Evolutionary conservation across 805 yeast species (phyloP).

Genomic region (Sugiyamaella smithiae): DNA sequence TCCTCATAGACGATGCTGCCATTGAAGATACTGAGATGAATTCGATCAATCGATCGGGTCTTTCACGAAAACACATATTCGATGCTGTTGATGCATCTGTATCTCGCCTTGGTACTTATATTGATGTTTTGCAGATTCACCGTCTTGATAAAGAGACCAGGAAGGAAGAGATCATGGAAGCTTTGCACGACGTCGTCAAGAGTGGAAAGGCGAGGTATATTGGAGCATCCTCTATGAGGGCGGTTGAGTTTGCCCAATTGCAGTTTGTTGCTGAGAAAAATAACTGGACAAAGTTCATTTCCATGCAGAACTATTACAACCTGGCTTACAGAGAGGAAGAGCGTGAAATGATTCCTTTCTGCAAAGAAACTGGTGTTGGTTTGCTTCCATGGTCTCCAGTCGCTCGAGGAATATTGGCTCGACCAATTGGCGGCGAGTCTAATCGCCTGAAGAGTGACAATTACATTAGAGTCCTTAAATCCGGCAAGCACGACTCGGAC

Average conservation of each 20-base stretch:
- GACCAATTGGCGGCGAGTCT: constrained; percentile 37
- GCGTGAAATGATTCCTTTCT: constrained; percentile 58
- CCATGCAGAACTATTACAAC: constrained; percentile 60
- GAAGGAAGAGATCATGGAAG: constrained; percentile 53
- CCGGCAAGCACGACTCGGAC: constrained; percentile 4
- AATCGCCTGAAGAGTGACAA: constrained; percentile 3
- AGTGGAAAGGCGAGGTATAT: constrained; percentile 51
- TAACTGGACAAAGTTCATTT: constrained; percentile 57
- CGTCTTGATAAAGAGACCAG: constrained; percentile 50
- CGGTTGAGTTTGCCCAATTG: constrained; percentile 49
- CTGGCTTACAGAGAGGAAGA: constrained; percentile 62
- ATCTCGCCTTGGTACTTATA: constrained; percentile 47
- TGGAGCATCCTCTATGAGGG: constrained; percentile 64
- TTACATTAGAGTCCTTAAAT: not conserved
- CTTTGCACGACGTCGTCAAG: constrained; percentile 52
- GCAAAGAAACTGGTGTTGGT: constrained; percentile 52
- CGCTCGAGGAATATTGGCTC: constrained; percentile 54
- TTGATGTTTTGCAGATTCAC: constrained; percentile 57
- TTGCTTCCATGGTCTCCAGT: constrained; percentile 61
- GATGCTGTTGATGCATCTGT: constrained; percentile 46
- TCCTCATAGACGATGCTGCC: constrained; percentile 32
- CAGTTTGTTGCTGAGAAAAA: constrained; percentile 56
- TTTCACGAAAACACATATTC: constrained; percentile 47
- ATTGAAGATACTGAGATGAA: constrained; percentile 16
- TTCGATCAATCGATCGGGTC: constrained; percentile 38